These are phyloP conservation scores for Chaetomium strumarium DNA, from an alignment of 2,329 filamentous ascomycete species.

Conservation along the genomic window DNA sequence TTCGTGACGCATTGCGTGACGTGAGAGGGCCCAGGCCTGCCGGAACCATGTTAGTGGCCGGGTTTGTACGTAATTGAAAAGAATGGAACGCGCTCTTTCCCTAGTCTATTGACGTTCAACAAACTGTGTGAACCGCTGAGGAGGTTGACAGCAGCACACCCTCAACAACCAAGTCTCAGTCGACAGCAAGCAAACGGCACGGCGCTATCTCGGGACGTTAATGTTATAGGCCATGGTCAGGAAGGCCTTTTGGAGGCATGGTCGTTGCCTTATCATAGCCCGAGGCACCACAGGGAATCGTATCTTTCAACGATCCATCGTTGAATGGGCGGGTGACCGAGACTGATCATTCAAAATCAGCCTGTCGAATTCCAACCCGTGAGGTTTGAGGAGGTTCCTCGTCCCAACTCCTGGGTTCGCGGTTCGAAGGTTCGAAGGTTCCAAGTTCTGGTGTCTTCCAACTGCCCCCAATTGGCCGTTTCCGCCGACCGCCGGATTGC, in stretches of 20 bases:
- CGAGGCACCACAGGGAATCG: too few relatives aligned
- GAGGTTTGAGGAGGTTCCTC: not conserved
- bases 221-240: too few relatives aligned
- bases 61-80: constrained; percentile 31
- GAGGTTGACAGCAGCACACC: constrained; percentile 4
- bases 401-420: not conserved
- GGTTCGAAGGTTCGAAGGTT: not conserved
- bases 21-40: constrained; percentile 16
- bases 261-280: too few relatives aligned
- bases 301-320: not conserved
- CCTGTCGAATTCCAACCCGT: not conserved
- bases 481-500: constrained; percentile 11
- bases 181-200: not conserved
- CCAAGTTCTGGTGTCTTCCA: not conserved
- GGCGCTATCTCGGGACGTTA: too few relatives aligned
- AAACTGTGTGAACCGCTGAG: constrained; percentile 1
- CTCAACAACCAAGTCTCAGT: not conserved
- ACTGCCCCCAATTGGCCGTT: not conserved
- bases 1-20: constrained; percentile 19
- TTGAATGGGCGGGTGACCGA: not conserved
- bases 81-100: constrained; percentile 9
- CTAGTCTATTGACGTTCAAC: constrained; percentile 1
- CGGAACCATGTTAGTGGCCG: constrained; percentile 21
- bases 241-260: too few relatives aligned
- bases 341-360: constrained; percentile 5